Evolutionary conservation across 2,329 filamentous ascomycete species (phyloP), one percentile per base, ranked within the genome.

Genomic region (Parafenestella ontariensis): DNA sequence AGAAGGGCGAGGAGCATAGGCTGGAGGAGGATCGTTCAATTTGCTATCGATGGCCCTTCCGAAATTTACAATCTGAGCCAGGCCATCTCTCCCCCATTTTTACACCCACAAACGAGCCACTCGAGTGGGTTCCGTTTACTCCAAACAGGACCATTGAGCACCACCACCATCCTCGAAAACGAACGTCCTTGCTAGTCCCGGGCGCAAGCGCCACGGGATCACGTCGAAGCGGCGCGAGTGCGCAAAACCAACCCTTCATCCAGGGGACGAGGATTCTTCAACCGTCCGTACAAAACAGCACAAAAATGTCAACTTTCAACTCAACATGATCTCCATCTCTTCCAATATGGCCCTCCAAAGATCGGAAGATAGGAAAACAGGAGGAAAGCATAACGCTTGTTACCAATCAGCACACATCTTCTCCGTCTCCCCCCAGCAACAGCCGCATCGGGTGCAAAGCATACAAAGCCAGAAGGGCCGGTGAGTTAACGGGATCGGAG

Each of bases 381-480:
- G 72, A 75, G 71, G 71, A 66, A 72, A 71, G 68, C 63, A 56
- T 46, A 69, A 77, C 75, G 73, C 75, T 77, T 71, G 74, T 77
- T 77, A 77, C 55, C 74, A 62, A 73, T 76, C 72, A 74, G 72
- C 74, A 72, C 56, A 64, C 62, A 47, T 56, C 62, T 63, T 62
- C 65, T 65, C 60, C 24, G 39, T 48, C 44, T 65, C 68, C 66
- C 67, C 62, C 68, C 70, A 66, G 57, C 69, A 58, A 70, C 67
- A 68, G 67, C 71, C 73, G 49, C 61, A 51, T 54, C 53, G 54
- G 73, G 74, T 59, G 65, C 69, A 70, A 73, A 70, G 59, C 72
- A 76, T 64, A 67, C 69, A 65, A 62, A 52, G 55, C 59, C 48
- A 55, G 51, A 62, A 64, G 69, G 71, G 70, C 69, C 61, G 68